Evolutionary conservation across 139 green algal genomes (phyloP), one percentile per base, ranked within the genome.

Genomic region (Chlorella sp.): DNA sequence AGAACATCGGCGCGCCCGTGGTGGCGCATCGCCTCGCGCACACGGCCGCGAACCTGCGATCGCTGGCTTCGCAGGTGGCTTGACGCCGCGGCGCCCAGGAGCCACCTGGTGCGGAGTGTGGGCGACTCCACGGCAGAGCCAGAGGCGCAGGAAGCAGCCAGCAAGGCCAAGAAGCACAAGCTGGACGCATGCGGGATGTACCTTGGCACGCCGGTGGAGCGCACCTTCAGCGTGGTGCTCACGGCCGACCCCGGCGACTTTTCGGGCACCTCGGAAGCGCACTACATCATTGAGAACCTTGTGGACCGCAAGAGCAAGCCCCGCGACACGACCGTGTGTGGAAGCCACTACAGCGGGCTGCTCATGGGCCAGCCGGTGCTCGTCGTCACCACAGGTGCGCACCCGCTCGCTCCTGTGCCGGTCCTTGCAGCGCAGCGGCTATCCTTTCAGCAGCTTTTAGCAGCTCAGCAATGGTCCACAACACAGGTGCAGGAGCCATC

Each of bases 261-360:
- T 42, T 70, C 67, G 5, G 72, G 78, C 33, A 75, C 67, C 1
- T 66, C 79, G 0, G 79, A 85, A 70, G 79, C 79, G 2, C 74
- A 77, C 50, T 71, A 77, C 79, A 74, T 85, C 31, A 63, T 81
- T 29, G 49, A 61, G 29, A 85, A 85, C 72, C 67, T 85, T 17
- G 22, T 67, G 50, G 2, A 79, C 35, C 31, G 67, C 30, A 23
- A 30, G 1, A 17, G 34, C 22, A 79, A 81, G 35, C 65, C 74
- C 1, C 24, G 31, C 1, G 29, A 33, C 10, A 31, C 31, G 1
- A 78, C 65, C n/a, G 74, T 81, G 49, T 86, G 81, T 32, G 77
- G 61, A 10, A 62, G 60, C 0, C 22, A 75, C 6, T 73, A 68
- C 35, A 62, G 61, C 1, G 81, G 81, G 30, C 71, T 2, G 1